These are phyloP conservation scores for Trypanosomatidae sp. DNA, from an alignment of 208 protist species.

Conservation along the genomic window DNA sequence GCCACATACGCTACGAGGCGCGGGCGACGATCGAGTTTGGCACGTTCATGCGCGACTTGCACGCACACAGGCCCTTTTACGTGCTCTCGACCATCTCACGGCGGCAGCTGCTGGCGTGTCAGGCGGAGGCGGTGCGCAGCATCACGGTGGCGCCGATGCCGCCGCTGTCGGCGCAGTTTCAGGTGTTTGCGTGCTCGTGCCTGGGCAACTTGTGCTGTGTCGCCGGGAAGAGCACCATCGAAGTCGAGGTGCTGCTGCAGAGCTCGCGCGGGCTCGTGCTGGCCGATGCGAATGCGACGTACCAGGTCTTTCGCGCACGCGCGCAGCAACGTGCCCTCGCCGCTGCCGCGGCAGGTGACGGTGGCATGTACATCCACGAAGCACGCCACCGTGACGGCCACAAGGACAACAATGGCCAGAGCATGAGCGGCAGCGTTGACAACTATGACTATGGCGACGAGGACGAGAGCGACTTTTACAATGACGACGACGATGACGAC, in stretches of 20 bases:
- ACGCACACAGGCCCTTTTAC: constrained; percentile 11
- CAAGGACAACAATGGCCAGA: not conserved
- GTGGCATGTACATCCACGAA: not conserved
- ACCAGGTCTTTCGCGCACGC: not conserved
- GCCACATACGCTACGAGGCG: constrained; percentile 25
- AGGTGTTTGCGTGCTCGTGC: constrained; percentile 23
- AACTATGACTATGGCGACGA: not conserved
- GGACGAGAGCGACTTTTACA: not conserved
- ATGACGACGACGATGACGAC: not conserved
- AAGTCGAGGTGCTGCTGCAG: constrained; percentile 39
- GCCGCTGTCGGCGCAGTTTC: constrained; percentile 28
- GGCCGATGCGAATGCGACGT: constrained; percentile 3
- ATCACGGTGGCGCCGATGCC: constrained; percentile 2
- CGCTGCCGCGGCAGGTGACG: not conserved
- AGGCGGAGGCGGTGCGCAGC: not conserved
- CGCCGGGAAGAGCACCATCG: constrained; percentile 13
- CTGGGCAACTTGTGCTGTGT: constrained; percentile 43
- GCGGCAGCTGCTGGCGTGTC: constrained; percentile 22
- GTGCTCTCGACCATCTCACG: constrained; percentile 36
- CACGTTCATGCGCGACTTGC: constrained; percentile 9
- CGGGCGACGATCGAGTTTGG: constrained; percentile 19
- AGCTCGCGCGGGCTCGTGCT: constrained; percentile 24
- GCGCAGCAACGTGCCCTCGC: constrained; percentile 1
- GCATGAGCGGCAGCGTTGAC: not conserved
- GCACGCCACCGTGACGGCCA: not conserved